A percentile compares a stretch with the other conserved stretches of the same genome.
phyloP scores from a whole-genome alignment of 2,329 filamentous ascomycete genomes.

The Colletotrichum eleusines region DNA sequence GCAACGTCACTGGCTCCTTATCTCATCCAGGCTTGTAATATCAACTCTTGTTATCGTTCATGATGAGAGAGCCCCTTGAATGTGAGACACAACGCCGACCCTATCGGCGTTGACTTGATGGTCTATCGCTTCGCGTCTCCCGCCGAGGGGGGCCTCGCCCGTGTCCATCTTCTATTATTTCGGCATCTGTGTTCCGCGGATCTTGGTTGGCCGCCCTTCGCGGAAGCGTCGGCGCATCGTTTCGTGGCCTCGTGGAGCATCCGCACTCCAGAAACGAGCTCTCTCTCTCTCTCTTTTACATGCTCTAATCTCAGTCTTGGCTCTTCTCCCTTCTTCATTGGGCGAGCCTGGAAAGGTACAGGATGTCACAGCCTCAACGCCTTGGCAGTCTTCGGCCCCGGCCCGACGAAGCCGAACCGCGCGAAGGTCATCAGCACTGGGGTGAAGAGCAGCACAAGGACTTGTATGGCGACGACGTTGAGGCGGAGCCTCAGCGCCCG shows the following conservation, averaged over 20 bases:
- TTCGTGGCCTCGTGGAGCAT: background rate
- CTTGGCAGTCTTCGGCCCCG: conserved; percentile 27
- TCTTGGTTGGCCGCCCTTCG: background rate
- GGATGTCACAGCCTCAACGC: conserved; percentile 29
- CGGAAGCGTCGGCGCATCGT: background rate
- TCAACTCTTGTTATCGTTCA: background rate
- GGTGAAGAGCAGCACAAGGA: conserved; percentile 27
- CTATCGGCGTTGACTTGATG: background rate
- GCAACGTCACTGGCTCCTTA: background rate
- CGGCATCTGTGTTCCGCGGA: background rate
- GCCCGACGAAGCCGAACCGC: conserved; percentile 32
- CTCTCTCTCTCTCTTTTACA: background rate
- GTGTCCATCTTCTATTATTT: background rate
- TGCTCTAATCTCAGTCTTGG: background rate
- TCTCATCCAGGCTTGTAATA: background rate
- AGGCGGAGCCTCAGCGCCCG: conserved; percentile 23
- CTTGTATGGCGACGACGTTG: conserved; percentile 28
- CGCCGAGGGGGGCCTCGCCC: background rate
- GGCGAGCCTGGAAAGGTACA: background rate
- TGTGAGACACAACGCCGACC: background rate
- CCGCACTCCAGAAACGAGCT: background rate
- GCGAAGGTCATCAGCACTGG: conserved; percentile 35
- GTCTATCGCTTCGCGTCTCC: background rate
- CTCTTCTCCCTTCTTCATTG: background rate
- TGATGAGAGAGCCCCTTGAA: background rate